Percentiles rank a stretch among this genome's conserved stretches.
Conservation (phyloP, 805 yeast genomes). For the Yarrowia alimentaria region DNA sequence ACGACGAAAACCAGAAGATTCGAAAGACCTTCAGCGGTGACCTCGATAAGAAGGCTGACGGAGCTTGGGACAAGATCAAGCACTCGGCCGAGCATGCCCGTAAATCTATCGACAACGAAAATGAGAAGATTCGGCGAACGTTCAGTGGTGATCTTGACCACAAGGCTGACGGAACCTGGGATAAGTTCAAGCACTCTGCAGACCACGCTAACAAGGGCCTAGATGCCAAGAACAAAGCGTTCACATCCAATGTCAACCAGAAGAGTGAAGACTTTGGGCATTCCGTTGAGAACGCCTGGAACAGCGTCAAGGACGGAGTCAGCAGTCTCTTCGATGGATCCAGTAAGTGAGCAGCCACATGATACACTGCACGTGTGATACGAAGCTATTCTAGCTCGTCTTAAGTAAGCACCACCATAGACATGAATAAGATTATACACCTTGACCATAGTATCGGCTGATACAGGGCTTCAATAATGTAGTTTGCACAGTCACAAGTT, state of each 20-base stretch:
- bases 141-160: background rate
- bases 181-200: constrained; percentile 16
- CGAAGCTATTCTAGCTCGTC: no score
- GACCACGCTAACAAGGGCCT: constrained; percentile 2
- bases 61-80: background rate
- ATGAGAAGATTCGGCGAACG: background rate
- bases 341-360: background rate
- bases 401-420: no score
- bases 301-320: constrained; percentile 10
- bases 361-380: no score
- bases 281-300: constrained; percentile 8
- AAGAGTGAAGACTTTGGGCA: constrained; percentile 8
- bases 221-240: constrained; percentile 7
- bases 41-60: constrained; percentile 14
- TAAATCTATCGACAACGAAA: background rate
- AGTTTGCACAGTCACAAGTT: no score
- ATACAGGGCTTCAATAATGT: no score
- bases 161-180: constrained; percentile 8
- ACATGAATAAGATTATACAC: no score
- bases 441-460: no score
- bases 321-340: background rate
- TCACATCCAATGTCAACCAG: constrained; percentile 5
- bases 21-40: constrained; percentile 14
- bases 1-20: constrained; percentile 14
- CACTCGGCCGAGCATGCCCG: background rate